Evolutionary conservation across 805 yeast species (phyloP), one percentile per base, ranked within the genome.

Genomic region (Zygosaccharomyces rouxii): DNA sequence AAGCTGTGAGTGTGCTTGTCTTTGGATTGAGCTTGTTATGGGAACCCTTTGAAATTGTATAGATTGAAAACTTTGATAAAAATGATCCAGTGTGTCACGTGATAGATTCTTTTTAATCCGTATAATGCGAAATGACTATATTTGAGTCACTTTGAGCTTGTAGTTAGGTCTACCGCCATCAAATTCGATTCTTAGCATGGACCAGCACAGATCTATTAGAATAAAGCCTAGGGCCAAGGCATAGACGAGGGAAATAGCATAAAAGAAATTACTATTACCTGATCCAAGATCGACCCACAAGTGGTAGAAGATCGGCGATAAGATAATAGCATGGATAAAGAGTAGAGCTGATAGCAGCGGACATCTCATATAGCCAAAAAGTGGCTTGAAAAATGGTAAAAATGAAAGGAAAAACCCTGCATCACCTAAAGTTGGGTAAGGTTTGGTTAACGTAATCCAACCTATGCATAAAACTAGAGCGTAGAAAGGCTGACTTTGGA

Each of bases 261-360:
- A 94, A 71, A 89, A 94, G 72, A 94, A 94, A 68, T 94, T 94
- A 45, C 97, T 83, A 69, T 94, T 94, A 23, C 99, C 99, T 28
- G 94, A 88, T 11, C 97, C 97, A 49, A 88, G 74, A 50, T 84
- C 85, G 56, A 92, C 87, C 99, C 99, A 94, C 51, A 94, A 77
- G 66, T 89, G 89, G 70, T 89, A 89, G 64, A 92, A 94, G 7
- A 88, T 81, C 1, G 98, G 97, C 4, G 94, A 80, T 42, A 94
- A 73, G 2, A 86, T 72, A 19, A 86, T 67, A 19, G 84, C 73
- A 52, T 78, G 81, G 6, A 78, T 53, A 41, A 86, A 70, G 7
- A 81, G 73, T 37, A 86, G 65, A 2, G 75, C 73, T 30, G 80
- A 74, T 21, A 81, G 67, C 41, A 77, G 56, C 5, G 74, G 70